Percentiles rank a stretch among this genome's conserved stretches.
phyloP scores from a whole-genome alignment of 148 eudicot species.

The Amaranthus palmeri region DNA sequence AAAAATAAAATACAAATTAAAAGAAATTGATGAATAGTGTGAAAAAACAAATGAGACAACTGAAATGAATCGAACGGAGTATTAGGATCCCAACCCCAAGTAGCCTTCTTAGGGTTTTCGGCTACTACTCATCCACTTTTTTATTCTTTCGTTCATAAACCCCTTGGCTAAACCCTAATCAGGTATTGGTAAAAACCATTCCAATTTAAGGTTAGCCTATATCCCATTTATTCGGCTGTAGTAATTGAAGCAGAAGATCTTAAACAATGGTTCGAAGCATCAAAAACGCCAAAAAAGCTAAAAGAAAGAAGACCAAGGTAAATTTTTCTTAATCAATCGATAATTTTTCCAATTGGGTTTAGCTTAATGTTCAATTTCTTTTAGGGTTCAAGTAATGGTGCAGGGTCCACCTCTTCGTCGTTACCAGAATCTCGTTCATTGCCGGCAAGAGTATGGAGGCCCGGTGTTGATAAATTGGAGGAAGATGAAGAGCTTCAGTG shows the following conservation, averaged over 20 bases:
- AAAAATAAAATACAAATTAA: too few species aligned
- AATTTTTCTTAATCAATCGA: neutral
- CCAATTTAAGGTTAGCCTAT: too few species aligned
- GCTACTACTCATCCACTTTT: too few species aligned
- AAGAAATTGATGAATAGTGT: too few species aligned
- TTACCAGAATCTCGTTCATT: conserved; percentile 19
- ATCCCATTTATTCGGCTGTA: neutral
- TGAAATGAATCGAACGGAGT: too few species aligned
- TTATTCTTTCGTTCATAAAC: too few species aligned
- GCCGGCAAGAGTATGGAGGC: conserved; percentile 82
- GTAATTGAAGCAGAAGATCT: neutral
- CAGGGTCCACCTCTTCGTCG: conserved; percentile 42
- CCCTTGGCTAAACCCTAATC: too few species aligned
- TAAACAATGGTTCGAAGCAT: conserved; percentile 63
- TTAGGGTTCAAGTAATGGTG: conserved; percentile 53
- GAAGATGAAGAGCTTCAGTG: conserved; percentile 94
- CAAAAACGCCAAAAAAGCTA: conserved; percentile 60
- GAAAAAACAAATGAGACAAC: too few species aligned
- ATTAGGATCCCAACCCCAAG: too few species aligned
- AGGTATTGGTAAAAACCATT: too few species aligned
- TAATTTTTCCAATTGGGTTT: neutral
- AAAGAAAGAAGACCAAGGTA: conserved; percentile 65
- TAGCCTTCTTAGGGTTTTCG: too few species aligned
- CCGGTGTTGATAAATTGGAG: conserved; percentile 73
- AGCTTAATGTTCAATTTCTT: neutral